Base-by-base conservation (phyloP, 2,329 filamentous ascomycete genomes). In the Diatrype stigma region DNA sequence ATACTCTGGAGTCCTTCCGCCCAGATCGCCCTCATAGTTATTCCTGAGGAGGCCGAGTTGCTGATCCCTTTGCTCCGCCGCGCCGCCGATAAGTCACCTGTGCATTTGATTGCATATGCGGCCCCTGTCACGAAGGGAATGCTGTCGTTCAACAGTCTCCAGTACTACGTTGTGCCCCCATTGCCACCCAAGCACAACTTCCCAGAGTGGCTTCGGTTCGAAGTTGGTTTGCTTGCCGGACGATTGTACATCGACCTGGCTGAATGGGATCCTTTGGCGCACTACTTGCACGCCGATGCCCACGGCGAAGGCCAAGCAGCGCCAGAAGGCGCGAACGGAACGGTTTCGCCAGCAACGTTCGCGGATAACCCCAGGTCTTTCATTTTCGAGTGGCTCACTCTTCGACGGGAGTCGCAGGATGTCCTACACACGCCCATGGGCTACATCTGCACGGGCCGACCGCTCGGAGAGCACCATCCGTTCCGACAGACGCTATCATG, bases 71-170 rank as follows among this genome's bases (percentile, higher is more conserved):
- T 72, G 0, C 55, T 85, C 6, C 64, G 63, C 1, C 35, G 22
- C 0, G 21, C 30, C 1, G 26, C 26, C 6, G 22, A 10, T 6
- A 26, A 42, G 0, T 49, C 37, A 16, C 50, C 57, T 0, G 72
- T 74, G 0, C 72, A 80, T 48, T 67, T 88, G 0, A 62, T 87
- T 1, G 64, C 73, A 0, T 89, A 88, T 52, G 73, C 83, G 0
- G 76, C 84, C 0, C 81, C 85, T 0, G 73, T 85, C 0, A 86
- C 84, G 0, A 75, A 75, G 23, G 70, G 72, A 1, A 89, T 88
- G 84, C 58, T 78, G 0, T 66, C 72, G 1, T 86, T 87, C 64
- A 80, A 83, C 56, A 55, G 60, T 0, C 65, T 88, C 0, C 56
- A 60, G 0, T 86, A 76, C 59, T 81, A 80, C 55, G 67, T 73